Base-by-base conservation (phyloP, 345 rosid genomes). In the Leavenworthia alabamica region DNA sequence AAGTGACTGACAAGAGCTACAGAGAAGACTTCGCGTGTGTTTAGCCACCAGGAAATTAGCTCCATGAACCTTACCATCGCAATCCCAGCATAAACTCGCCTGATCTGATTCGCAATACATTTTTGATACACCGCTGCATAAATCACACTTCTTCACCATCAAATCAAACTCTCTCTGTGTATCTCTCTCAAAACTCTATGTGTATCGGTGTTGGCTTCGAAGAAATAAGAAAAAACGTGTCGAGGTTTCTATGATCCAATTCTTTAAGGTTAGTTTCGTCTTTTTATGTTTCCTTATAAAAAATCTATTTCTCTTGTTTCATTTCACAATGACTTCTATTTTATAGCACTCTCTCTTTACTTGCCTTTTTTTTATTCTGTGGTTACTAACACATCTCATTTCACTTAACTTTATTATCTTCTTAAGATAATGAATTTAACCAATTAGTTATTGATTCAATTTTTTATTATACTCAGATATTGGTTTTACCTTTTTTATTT, bases 1-100 rank as follows among this genome's bases (percentile, higher is more conserved):
- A 3, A 70, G 81, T 0, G 82, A 76, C 12, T 82, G 92, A 57
- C 98, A 91, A 2, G 76, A 64, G 31, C 68, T 84, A 54, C 98
- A 91, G 49, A 91, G 93, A 32, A 91, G 95, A 36, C 74, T 56
- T 13, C 98, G 72, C 0, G 48, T 76, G 80, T 92, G 98, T 39
- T 89, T 92, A 13, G 90, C 96, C 1, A 92, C 98, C 1, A 92
- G 81, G 64, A 88, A 89, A 36, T 92, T 92, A 7, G 95, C 98
- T 16, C 79, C 51, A 81, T 92, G 98, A 17, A 92, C 96, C 29
- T 79, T 77, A 61, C 73, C 81, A 72, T 92, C 96, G 71, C 98
- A 92, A 56, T 67, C 78, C 87, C 90, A 85, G 54, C 98, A 88
- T 5, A 92, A 62, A 58, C 77, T 78, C 16, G 98, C 98, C 33